Conservation (phyloP, 768 basidiomycete species). For the Agaricus sinodeliciosus region DNA sequence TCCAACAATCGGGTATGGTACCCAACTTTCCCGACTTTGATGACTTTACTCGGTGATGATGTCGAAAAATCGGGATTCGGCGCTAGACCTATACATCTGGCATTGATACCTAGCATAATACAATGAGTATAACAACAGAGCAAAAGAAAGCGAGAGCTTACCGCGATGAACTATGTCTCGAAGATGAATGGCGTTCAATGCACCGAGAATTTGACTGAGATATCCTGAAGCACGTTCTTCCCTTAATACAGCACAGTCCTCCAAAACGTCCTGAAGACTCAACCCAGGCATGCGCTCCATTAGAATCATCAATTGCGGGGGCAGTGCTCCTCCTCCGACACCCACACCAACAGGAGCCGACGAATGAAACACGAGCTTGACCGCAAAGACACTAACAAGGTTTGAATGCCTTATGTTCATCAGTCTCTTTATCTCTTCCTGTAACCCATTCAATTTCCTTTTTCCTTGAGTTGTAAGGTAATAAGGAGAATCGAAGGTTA, state of each 20-base stretch:
- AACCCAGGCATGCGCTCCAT: conserved; percentile 66
- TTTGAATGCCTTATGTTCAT: conserved; percentile 56
- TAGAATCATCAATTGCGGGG: conserved; percentile 55
- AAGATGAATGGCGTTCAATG: conserved; percentile 60
- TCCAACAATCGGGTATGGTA: conserved; percentile 73
- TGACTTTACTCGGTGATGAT: conserved; percentile 32
- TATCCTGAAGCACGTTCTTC: conserved; percentile 76
- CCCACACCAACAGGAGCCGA: not conserved
- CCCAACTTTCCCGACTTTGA: conserved; percentile 70
- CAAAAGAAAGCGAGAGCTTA: conserved; percentile 17
- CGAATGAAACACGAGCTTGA: conserved; percentile 47
- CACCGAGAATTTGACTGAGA: conserved; percentile 64
- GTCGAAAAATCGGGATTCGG: conserved; percentile 38
- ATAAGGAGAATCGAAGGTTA: conserved; percentile 63
- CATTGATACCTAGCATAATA: conserved; percentile 40
- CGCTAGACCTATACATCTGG: conserved; percentile 56
- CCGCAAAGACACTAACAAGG: conserved; percentile 60
- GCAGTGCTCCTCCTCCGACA: too few relatives aligned
- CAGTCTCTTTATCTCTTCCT: conserved; percentile 58
- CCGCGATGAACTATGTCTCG: conserved; percentile 67
- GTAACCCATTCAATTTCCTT: conserved; percentile 64
- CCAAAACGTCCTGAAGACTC: conserved; percentile 67
- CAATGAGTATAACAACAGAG: not conserved
- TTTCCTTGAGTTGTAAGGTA: conserved; percentile 63
- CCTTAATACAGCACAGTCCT: conserved; percentile 67